phyloP scores from a whole-genome alignment of 805 yeast genomes.

The Komagataella pastoris region DNA sequence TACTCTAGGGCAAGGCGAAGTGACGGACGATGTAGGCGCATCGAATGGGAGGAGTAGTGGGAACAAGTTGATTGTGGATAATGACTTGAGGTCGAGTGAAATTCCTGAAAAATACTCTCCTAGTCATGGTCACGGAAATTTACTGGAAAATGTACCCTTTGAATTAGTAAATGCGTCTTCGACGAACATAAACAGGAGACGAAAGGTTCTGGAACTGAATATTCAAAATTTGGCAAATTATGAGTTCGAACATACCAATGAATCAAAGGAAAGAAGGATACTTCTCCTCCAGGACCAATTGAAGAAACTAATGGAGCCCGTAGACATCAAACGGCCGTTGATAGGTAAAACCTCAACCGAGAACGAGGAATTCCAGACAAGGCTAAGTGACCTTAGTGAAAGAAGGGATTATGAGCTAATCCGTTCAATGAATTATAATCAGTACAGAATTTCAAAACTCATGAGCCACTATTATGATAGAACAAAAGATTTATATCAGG shows the following conservation, averaged over 20 bases:
- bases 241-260: not conserved
- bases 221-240: not conserved
- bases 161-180: not conserved
- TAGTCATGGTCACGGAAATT: not conserved
- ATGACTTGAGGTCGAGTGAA: not conserved
- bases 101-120: not conserved
- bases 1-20: not conserved
- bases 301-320: not conserved
- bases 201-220: not conserved
- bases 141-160: not conserved
- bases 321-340: not conserved
- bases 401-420: slow-evolving; percentile 18
- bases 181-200: not conserved
- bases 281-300: not conserved
- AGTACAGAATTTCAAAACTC: slow-evolving; percentile 13
- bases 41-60: too few species aligned
- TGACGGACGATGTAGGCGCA: not conserved
- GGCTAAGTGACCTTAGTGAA: slow-evolving; percentile 18
- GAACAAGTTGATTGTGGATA: not conserved
- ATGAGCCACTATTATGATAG: slow-evolving; percentile 12
- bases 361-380: slow-evolving; percentile 3
- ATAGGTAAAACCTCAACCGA: not conserved
- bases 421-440: slow-evolving; percentile 11
- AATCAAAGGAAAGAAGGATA: not conserved
- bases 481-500: slow-evolving; percentile 12